A percentile compares a stretch with the other conserved stretches of the same genome.
Conservation (phyloP, 345 rosid species). For the Limnanthes douglasii region DNA sequence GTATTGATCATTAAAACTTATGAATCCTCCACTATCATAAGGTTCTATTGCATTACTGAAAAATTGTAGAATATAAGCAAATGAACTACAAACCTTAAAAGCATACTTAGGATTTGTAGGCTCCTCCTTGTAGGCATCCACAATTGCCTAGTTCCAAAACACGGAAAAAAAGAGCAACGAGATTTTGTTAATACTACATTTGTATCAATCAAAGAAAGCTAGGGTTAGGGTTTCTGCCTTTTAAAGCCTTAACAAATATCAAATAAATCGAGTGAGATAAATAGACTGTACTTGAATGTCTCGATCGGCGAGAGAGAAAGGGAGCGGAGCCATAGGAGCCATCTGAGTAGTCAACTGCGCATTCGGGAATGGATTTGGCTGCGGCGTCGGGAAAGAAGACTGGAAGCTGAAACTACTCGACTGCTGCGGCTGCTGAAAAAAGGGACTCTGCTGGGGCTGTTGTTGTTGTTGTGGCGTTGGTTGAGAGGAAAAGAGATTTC, state of each 20-base stretch:
- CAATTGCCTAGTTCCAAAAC: conserved; percentile 41
- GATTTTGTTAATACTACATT: too few relatives aligned
- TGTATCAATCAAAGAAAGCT: neutral
- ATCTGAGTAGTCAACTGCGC: conserved; percentile 88
- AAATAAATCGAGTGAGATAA: neutral
- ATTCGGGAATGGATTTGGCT: conserved; percentile 43
- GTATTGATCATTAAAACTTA: conserved; percentile 2
- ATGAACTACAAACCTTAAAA: conserved; percentile 47
- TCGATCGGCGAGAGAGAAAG: conserved; percentile 86
- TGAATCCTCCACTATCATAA: conserved; percentile 6
- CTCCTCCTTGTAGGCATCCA: conserved; percentile 92
- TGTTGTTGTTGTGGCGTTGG: conserved; percentile 34
- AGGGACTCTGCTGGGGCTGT: conserved; percentile 31
- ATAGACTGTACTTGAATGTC: conserved; percentile 50
- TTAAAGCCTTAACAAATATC: too few relatives aligned
- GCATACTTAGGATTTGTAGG: conserved; percentile 74
- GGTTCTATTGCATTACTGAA: neutral
- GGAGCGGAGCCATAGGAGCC: conserved; percentile 91
- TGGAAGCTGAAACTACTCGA: conserved; percentile 23
- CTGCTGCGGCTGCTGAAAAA: conserved; percentile 30
- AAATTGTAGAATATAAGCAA: neutral
- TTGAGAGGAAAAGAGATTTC: conserved; percentile 65
- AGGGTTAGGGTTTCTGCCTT: conserved; percentile 6
- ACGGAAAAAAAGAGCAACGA: conserved; percentile 1
- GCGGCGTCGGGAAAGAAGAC: conserved; percentile 31